Conservation (phyloP, 768 basidiomycete species). For the Boletus rufocinnamomeus region DNA sequence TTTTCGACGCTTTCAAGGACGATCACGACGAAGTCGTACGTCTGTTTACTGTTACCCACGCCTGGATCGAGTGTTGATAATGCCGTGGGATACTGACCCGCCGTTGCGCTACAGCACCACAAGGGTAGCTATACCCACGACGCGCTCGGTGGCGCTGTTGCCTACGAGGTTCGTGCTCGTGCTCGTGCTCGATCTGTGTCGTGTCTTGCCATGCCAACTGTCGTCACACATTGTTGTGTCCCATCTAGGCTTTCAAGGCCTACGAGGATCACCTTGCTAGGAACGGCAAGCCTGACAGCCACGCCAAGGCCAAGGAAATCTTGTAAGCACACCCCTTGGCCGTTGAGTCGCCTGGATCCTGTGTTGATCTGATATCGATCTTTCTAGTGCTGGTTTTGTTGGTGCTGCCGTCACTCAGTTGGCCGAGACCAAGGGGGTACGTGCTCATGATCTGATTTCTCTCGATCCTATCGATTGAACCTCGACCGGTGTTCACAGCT, state of each 20-base stretch:
- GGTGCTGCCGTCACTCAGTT: slow-evolving; percentile 9
- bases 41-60: background rate
- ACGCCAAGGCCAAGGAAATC: slow-evolving; percentile 28
- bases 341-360: background rate
- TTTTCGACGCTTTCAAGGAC: background rate
- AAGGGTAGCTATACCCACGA: slow-evolving; percentile 23
- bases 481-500: background rate
- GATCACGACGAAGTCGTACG: slow-evolving; percentile 9
- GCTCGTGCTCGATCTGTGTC: background rate
- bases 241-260: slow-evolving; percentile 17
- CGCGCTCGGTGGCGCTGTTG: slow-evolving; percentile 18
- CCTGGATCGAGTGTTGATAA: background rate
- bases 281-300: slow-evolving; percentile 23
- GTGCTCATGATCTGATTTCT: background rate
- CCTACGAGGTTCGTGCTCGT: slow-evolving; percentile 20
- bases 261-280: slow-evolving; percentile 17
- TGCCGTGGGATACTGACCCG: background rate
- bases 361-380: background rate
- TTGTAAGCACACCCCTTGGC: slow-evolving; percentile 9
- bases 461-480: background rate
- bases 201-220: background rate
- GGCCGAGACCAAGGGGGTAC: slow-evolving; percentile 24
- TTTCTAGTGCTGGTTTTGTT: slow-evolving; percentile 14
- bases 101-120: slow-evolving; percentile 9
- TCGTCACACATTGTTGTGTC: background rate